These are phyloP conservation scores for Lentinula novae-zelandiae DNA, from an alignment of 1,284 basidiomycete genomes.

Conservation along the genomic window DNA sequence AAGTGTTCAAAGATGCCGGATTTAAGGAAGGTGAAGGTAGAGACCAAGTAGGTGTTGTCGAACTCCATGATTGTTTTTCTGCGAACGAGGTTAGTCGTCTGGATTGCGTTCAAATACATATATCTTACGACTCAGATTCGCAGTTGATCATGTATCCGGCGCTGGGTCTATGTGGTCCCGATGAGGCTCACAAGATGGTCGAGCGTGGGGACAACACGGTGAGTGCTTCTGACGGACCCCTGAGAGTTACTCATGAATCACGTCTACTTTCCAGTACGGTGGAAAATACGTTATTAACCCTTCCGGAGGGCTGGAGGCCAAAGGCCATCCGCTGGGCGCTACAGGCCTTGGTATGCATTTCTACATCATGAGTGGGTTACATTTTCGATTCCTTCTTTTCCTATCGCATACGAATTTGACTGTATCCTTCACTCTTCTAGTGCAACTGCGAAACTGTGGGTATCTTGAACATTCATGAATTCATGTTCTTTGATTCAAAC, in stretches of 20 bases:
- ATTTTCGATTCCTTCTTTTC: background rate
- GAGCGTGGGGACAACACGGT: conserved; percentile 83
- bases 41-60: conserved; percentile 79
- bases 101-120: background rate
- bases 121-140: background rate
- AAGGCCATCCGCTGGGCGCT: conserved; percentile 83
- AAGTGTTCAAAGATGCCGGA: conserved; percentile 72
- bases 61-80: conserved; percentile 85
- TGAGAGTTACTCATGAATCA: conserved; percentile 10
- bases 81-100: conserved; percentile 58
- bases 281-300: conserved; percentile 89
- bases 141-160: conserved; percentile 85
- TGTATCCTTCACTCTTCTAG: conserved; percentile 28
- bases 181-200: conserved; percentile 74
- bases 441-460: conserved; percentile 73
- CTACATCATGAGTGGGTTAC: conserved; percentile 70
- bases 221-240: conserved; percentile 17
- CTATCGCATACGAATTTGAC: background rate
- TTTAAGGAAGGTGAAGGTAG: conserved; percentile 61
- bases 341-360: conserved; percentile 88
- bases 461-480: background rate
- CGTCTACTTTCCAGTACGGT: conserved; percentile 50
- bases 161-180: conserved; percentile 66
- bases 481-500: background rate
- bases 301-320: conserved; percentile 82